Evolutionary conservation across 768 basidiomycete species (phyloP).

Genomic region (Amanita thiersii): DNA sequence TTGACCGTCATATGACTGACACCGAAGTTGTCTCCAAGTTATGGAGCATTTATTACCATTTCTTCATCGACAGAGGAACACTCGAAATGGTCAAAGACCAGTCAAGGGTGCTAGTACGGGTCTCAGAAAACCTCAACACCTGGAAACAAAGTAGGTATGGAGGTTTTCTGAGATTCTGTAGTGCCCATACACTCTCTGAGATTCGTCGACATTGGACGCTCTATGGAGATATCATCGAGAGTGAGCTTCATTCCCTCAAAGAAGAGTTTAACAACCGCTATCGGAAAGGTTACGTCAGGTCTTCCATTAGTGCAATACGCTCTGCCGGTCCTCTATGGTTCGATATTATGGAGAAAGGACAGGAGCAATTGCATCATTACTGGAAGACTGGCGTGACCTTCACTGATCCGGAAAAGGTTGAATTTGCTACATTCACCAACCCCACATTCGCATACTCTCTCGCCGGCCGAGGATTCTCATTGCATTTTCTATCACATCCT

Average conservation of each 20-base stretch:
- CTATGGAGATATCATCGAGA: constrained; percentile 19
- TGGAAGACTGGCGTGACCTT: constrained; percentile 36
- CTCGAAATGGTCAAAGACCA: constrained; percentile 25
- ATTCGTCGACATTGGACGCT: constrained; percentile 32
- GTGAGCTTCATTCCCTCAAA: constrained; percentile 14
- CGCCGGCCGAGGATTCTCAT: constrained; percentile 26
- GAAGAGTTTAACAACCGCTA: constrained; percentile 17
- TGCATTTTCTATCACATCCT: constrained; percentile 39
- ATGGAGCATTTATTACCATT: constrained; percentile 44
- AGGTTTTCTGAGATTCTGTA: constrained; percentile 27
- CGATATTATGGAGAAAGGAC: constrained; percentile 10
- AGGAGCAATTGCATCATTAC: constrained; percentile 21
- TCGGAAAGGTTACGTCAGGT: constrained; percentile 5
- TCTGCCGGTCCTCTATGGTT: constrained; percentile 29
- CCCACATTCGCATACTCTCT: constrained; percentile 38
- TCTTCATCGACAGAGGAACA: constrained; percentile 31
- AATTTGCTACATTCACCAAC: constrained; percentile 26
- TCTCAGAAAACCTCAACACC: constrained; percentile 20
- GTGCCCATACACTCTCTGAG: constrained; percentile 26
- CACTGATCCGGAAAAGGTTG: constrained; percentile 9
- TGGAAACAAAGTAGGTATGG: constrained; percentile 36
- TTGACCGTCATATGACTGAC: constrained; percentile 15
- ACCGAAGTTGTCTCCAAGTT: constrained; percentile 11
- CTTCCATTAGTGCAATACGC: constrained; percentile 11
- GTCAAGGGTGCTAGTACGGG: constrained; percentile 26